Conservation (phyloP, 106 monocot genomes). For the Xerophyta viscosa region DNA sequence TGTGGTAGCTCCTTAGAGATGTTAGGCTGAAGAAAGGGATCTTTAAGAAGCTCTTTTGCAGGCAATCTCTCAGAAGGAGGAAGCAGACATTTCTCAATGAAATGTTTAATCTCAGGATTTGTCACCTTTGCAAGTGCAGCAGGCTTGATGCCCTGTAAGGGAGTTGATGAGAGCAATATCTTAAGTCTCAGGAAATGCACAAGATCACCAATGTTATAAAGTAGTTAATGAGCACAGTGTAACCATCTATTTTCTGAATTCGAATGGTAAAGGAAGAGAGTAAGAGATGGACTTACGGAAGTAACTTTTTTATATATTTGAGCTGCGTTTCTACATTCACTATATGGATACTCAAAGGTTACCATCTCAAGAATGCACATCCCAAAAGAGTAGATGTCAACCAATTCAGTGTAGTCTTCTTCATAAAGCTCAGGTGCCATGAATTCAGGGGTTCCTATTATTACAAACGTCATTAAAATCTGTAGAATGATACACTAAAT, state of each 20-base stretch:
- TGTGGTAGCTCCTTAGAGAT: constrained; percentile 5
- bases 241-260: too few species aligned
- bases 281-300: constrained; percentile 25
- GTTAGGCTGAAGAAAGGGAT: constrained; percentile 43
- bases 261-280: not conserved
- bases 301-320: constrained; percentile 74
- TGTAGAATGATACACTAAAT: not conserved
- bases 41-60: constrained; percentile 58
- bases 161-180: too few species aligned
- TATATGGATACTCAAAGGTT: constrained; percentile 71
- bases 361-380: constrained; percentile 78
- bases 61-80: constrained; percentile 54
- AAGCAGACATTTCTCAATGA: constrained; percentile 70
- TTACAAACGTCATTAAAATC: not conserved
- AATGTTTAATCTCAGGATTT: constrained; percentile 31
- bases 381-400: constrained; percentile 74
- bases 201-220: too few species aligned
- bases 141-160: constrained; percentile 50
- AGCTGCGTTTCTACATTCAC: constrained; percentile 70
- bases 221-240: not conserved
- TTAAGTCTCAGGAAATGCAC: too few species aligned
- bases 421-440: constrained; percentile 82
- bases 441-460: constrained; percentile 69
- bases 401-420: constrained; percentile 65
- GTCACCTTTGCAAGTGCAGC: constrained; percentile 49